phyloP scores from a whole-genome alignment of 257 asterid species.

The Lithospermum erythrorhizon region DNA sequence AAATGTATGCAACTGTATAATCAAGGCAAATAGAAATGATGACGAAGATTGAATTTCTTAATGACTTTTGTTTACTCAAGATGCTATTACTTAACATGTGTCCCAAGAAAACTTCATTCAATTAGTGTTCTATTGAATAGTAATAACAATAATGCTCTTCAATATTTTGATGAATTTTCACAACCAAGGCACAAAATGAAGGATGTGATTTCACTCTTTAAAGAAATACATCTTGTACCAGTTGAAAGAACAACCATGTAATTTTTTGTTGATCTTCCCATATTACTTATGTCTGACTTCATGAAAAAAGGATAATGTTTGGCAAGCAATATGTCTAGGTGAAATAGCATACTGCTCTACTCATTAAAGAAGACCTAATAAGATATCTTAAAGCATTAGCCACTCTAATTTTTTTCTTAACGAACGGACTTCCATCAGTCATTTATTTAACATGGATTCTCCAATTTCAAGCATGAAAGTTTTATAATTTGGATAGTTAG shows the following conservation, averaged over 20 bases:
- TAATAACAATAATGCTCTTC: not conserved
- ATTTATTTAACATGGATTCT: too few species aligned
- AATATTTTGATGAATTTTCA: not conserved
- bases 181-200: too few species aligned
- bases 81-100: not conserved
- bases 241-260: not conserved
- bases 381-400: not conserved
- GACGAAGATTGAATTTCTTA: not conserved
- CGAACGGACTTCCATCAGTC: not conserved
- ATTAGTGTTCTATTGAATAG: not conserved
- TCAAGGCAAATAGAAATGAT: conserved; percentile 12
- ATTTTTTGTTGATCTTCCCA: too few species aligned
- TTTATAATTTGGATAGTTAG: too few species aligned
- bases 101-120: not conserved
- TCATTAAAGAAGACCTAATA: not conserved
- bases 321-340: not conserved
- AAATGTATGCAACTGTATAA: conserved; percentile 84
- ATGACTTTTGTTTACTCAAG: conserved; percentile 4
- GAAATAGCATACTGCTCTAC: not conserved
- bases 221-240: not conserved
- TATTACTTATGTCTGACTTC: too few species aligned
- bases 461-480: not conserved
- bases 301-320: too few species aligned
- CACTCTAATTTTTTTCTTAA: not conserved
- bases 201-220: not conserved